Base-by-base conservation (phyloP, 768 basidiomycete species). In the Russula sp. region DNA sequence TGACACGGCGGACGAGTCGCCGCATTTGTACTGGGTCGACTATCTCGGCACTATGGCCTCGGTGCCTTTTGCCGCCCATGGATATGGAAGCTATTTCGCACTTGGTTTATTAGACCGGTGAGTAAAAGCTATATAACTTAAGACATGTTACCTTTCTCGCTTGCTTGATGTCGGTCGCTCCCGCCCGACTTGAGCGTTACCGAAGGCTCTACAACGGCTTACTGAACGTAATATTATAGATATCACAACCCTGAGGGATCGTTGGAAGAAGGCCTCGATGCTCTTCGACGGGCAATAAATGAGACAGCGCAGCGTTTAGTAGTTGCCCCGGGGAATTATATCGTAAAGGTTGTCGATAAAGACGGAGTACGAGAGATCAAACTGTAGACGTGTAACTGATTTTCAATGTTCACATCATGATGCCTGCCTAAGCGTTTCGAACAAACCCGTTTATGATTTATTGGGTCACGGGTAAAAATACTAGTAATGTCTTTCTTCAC, bases 21-120 rank as follows among this genome's bases (percentile, higher is more conserved):
- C 95, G 6, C 84, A 85, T 67, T 80, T 96, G 14, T 97, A 95
- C 79, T 98, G 95, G 94, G 81, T 98, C 64, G 97, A 99, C 78
- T 94, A 96, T 75, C 82, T 97, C 36, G 97, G 97, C 28, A 96
- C 97, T 6, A 81, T 90, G 72, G 83, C 87, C 3, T 84, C 87
- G 61, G 89, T 97, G 14, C 94, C 94, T 0, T 99, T 94, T 73
- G 94, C 87, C 18, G 94, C 94, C 0, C 96, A 98, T 72, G 97
- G 97, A 2, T 94, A 98, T 73, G 97, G 94, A 50, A 83, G 88
- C 61, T 97, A 94, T 77, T 97, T 98, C 75, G 88, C 87, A 11
- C 77, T 98, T 69, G 87, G 89, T 84, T 89, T 96, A 73, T 81
- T 98, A 60, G 97, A 99, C 73, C 81, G 91, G 91, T 92, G 62